Conservation (phyloP, 1,284 basidiomycete genomes). For the Xerocomus nothofagi region DNA sequence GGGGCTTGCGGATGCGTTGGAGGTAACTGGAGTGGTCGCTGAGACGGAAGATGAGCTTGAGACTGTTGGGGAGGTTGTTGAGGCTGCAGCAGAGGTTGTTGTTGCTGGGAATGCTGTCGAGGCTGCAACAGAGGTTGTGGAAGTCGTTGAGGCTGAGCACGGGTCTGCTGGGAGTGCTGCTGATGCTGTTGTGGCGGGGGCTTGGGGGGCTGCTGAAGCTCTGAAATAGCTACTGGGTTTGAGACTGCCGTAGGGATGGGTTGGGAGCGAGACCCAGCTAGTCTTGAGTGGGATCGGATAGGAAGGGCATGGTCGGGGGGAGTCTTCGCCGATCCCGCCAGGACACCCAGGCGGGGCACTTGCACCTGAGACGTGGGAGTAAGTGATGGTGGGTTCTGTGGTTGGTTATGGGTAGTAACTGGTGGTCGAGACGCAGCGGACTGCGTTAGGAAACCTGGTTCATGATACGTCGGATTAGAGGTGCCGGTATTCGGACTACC, state of each 20-base stretch:
- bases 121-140: conserved; percentile 1
- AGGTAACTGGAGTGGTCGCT: background rate
- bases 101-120: conserved; percentile 6
- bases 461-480: background rate
- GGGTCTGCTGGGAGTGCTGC: background rate
- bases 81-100: background rate
- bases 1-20: background rate
- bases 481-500: background rate
- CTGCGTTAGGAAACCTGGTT: background rate
- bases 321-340: background rate
- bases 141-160: background rate
- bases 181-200: background rate
- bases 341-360: conserved; percentile 5
- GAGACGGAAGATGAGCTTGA: conserved; percentile 2
- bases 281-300: background rate
- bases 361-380: conserved; percentile 8
- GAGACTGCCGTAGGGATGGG: background rate
- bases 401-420: conserved; percentile 1
- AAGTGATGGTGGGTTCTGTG: conserved; percentile 1
- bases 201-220: background rate
- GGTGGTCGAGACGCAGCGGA: conserved; percentile 2
- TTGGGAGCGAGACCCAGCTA: conserved; percentile 1
- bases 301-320: background rate
- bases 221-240: background rate
- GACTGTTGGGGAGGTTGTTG: conserved; percentile 3